Conservation (phyloP, 306 rosid species). For the Lathyrus tuberosus region DNA sequence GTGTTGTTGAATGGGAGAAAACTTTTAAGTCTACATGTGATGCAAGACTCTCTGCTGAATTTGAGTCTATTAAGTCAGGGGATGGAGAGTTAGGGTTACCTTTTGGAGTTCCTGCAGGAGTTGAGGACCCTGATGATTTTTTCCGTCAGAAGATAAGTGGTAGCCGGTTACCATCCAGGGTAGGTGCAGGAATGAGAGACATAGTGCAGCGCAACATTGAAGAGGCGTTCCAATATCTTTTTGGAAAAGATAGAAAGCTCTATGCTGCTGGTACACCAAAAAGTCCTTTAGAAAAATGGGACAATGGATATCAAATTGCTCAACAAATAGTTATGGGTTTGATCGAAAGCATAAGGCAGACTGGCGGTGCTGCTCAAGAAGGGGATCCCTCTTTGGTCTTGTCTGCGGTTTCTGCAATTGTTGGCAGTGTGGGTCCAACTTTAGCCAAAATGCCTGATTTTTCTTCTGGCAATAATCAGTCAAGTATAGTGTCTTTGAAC, state of each 20-base stretch:
- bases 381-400: conserved; percentile 95
- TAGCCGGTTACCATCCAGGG: conserved; percentile 77
- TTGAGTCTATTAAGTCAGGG: conserved; percentile 65
- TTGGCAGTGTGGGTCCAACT: conserved; percentile 66
- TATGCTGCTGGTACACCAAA: conserved; percentile 62
- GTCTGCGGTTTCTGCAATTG: conserved; percentile 91
- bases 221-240: conserved; percentile 58
- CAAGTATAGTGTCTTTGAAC: conserved; percentile 54
- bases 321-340: conserved; percentile 69
- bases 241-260: conserved; percentile 78
- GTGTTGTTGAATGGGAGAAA: conserved; percentile 89
- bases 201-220: conserved; percentile 81
- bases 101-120: conserved; percentile 90
- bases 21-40: conserved; percentile 69
- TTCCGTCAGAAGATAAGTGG: conserved; percentile 84
- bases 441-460: conserved; percentile 70
- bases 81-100: conserved; percentile 84
- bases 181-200: conserved; percentile 78
- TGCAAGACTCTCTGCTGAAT: conserved; percentile 79
- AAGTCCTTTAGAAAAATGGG: conserved; percentile 79
- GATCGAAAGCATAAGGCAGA: conserved; percentile 88
- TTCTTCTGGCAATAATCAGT: conserved; percentile 55
- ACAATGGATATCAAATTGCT: conserved; percentile 80
- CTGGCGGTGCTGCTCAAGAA: conserved; percentile 99
- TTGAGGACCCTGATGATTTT: conserved; percentile 92